Evolutionary conservation across 2,329 filamentous ascomycete species (phyloP).

Genomic region (Pseudomassariella vexata): DNA sequence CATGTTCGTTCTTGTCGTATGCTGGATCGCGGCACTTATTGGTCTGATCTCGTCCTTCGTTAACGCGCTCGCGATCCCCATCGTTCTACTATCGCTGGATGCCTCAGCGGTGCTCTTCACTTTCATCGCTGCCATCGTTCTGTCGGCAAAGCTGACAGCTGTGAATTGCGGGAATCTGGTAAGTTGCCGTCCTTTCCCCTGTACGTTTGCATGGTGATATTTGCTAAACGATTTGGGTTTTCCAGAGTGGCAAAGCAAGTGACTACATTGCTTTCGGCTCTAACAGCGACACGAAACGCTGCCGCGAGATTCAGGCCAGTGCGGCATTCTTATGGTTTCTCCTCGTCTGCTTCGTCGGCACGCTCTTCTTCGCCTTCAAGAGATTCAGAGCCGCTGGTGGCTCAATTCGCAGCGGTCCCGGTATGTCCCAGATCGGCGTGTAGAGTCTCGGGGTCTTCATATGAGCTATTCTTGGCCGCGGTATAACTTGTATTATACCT

Average conservation of each 20-base stretch:
- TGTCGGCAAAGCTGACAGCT: constrained; percentile 62
- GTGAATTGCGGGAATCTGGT: constrained; percentile 61
- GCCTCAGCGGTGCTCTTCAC: constrained; percentile 57
- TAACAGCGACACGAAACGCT: constrained; percentile 54
- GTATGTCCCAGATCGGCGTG: constrained; percentile 52
- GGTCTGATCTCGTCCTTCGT: constrained; percentile 19
- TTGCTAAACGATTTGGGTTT: background rate
- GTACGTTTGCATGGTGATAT: background rate
- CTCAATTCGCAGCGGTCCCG: constrained; percentile 35
- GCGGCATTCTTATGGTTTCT: constrained; percentile 78
- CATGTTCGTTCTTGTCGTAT: constrained; percentile 64
- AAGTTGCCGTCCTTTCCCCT: constrained; percentile 20
- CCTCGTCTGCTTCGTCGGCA: constrained; percentile 55
- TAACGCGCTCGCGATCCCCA: constrained; percentile 15
- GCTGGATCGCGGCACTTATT: constrained; percentile 58
- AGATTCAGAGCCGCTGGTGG: constrained; percentile 45
- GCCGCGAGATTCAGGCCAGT: constrained; percentile 69
- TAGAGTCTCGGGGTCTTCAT: no score
- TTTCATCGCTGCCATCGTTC: constrained; percentile 64
- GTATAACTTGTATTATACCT: no score
- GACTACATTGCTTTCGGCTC: constrained; percentile 61
- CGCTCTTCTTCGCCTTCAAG: constrained; percentile 48
- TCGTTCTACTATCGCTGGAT: constrained; percentile 18
- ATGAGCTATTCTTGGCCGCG: no score
- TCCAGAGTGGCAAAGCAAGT: constrained; percentile 31